A percentile compares a stretch with the other conserved stretches of the same genome.
phyloP scores from a whole-genome alignment of 345 rosid species.

The Turnera subulata region DNA sequence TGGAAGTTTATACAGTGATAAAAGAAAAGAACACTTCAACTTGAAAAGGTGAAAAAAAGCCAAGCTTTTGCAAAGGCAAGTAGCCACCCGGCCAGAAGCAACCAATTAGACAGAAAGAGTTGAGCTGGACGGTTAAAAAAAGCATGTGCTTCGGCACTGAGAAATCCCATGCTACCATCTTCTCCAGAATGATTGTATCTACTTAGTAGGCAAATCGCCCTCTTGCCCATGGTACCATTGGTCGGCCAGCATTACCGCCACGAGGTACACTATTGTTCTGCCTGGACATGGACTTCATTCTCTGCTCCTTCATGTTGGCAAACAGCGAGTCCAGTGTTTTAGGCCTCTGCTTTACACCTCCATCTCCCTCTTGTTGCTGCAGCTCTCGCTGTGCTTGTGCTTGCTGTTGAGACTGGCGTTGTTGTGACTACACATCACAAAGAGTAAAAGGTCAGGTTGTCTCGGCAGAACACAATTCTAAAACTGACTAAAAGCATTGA shows the following conservation, averaged over 20 bases:
- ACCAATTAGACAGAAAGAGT: not conserved
- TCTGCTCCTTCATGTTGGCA: constrained; percentile 82
- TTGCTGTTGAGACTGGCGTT: constrained; percentile 14
- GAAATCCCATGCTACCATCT: not conserved
- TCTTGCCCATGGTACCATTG: constrained; percentile 54
- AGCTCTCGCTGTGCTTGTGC: constrained; percentile 18
- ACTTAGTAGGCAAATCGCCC: constrained; percentile 49
- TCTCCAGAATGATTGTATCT: constrained; percentile 1
- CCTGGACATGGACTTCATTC: constrained; percentile 41
- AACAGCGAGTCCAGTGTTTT: constrained; percentile 76
- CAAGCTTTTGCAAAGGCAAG: no score
- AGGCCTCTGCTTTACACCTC: constrained; percentile 45
- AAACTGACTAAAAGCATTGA: no score
- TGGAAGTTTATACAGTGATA: no score
- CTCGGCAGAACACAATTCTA: no score
- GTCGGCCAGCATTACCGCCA: constrained; percentile 28
- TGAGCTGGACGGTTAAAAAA: no score
- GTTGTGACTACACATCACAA: constrained; percentile 9
- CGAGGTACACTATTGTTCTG: constrained; percentile 26
- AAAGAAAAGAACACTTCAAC: not conserved
- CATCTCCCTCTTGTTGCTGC: constrained; percentile 30
- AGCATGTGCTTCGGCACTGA: not conserved
- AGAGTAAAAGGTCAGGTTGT: not conserved
- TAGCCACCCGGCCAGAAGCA: no score
- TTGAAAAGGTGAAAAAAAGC: not conserved